Percentiles rank a stretch among this genome's conserved stretches.
phyloP scores from a whole-genome alignment of 108 stramenopile genomes.

The Epithemia pelagica region DNA sequence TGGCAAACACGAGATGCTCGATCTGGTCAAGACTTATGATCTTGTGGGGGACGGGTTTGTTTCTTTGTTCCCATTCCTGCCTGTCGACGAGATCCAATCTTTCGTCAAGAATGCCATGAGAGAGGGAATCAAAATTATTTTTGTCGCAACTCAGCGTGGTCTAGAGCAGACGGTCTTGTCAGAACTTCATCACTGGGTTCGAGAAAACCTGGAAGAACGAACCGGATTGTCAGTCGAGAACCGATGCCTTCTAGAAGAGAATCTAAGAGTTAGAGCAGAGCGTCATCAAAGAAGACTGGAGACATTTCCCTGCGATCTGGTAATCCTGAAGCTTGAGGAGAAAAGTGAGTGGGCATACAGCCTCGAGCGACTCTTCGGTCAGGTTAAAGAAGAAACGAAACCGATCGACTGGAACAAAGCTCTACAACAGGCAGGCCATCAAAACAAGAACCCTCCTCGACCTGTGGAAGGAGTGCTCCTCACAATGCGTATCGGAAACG shows the following conservation, averaged over 20 bases:
- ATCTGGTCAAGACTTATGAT: constrained; percentile 9
- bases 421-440: constrained; percentile 18
- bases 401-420: constrained; percentile 24
- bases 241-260: constrained; percentile 1
- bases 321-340: neutral
- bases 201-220: constrained; percentile 17
- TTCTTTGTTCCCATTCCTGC: constrained; percentile 18
- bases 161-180: constrained; percentile 16
- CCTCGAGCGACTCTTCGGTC: neutral
- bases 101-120: constrained; percentile 5
- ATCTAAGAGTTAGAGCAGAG: constrained; percentile 4
- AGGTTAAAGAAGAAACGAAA: neutral
- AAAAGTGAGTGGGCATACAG: neutral
- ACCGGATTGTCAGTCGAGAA: constrained; percentile 11
- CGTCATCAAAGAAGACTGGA: neutral
- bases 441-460: constrained; percentile 29
- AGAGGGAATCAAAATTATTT: constrained; percentile 12
- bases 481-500: constrained; percentile 29
- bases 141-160: constrained; percentile 25
- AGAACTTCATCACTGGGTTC: constrained; percentile 37
- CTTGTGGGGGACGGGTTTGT: constrained; percentile 33
- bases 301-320: constrained; percentile 2
- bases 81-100: neutral
- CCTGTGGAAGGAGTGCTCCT: constrained; percentile 41
- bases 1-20: constrained; percentile 5